Evolutionary conservation across 352 stramenopile species (phyloP).

Genomic region (Aphanomyces invadans): DNA sequence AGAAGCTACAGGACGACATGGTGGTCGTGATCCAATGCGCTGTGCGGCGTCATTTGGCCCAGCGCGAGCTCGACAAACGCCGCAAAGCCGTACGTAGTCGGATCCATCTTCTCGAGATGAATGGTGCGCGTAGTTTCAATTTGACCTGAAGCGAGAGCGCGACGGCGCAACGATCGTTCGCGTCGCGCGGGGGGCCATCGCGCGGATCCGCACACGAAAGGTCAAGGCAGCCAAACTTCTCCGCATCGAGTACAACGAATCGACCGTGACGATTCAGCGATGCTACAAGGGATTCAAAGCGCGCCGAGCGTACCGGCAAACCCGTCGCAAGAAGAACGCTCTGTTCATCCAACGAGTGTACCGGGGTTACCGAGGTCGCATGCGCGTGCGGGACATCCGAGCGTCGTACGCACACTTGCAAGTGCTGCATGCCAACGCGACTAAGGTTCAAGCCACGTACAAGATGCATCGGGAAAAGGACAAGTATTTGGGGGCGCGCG

Average conservation of each 20-base stretch:
- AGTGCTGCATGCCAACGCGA: slow-evolving; percentile 49
- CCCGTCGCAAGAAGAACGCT: slow-evolving; percentile 41
- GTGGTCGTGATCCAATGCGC: slow-evolving; percentile 47
- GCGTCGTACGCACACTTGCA: slow-evolving; percentile 34
- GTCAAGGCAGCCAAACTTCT: slow-evolving; percentile 27
- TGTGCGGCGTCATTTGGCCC: slow-evolving; percentile 45
- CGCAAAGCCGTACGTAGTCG: slow-evolving; percentile 26
- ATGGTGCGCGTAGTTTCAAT: slow-evolving; percentile 27
- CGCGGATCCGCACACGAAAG: slow-evolving; percentile 39
- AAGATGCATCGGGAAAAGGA: slow-evolving; percentile 74
- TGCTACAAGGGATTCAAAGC: slow-evolving; percentile 57
- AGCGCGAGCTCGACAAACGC: slow-evolving; percentile 30
- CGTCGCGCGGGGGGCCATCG: slow-evolving; percentile 49
- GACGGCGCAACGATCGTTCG: slow-evolving; percentile 59
- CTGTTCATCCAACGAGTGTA: slow-evolving; percentile 58
- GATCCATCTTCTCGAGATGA: background rate
- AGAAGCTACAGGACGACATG: background rate
- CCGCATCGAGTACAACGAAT: slow-evolving; percentile 26
- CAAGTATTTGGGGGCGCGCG: slow-evolving; percentile 50
- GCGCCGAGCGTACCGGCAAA: slow-evolving; percentile 38
- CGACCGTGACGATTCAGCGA: slow-evolving; percentile 51
- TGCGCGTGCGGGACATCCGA: slow-evolving; percentile 35
- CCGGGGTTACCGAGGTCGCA: slow-evolving; percentile 52
- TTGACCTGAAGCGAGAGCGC: slow-evolving; percentile 37
- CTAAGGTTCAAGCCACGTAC: slow-evolving; percentile 84